phyloP scores from a whole-genome alignment of 2,329 filamentous ascomycete species.

The Lojkania enalia region DNA sequence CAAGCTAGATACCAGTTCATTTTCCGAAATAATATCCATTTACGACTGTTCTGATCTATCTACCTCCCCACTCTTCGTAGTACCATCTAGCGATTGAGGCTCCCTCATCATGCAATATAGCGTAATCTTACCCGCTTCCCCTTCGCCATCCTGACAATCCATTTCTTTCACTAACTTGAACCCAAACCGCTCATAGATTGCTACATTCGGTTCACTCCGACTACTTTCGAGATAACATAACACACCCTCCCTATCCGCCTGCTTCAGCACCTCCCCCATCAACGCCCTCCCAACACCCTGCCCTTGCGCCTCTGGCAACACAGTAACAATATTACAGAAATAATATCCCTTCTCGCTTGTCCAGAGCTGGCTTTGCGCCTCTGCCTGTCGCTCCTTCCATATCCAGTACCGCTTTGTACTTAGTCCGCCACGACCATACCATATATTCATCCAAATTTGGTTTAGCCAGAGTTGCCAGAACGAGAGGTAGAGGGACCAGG shows the following conservation, averaged over 20 bases:
- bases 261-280: conserved; percentile 64
- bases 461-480: conserved; percentile 67
- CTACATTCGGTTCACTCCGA: conserved; percentile 67
- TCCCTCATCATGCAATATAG: conserved; percentile 53
- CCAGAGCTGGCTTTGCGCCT: conserved; percentile 66
- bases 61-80: neutral
- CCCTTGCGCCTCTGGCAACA: conserved; percentile 66
- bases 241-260: conserved; percentile 66
- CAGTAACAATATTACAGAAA: conserved; percentile 76
- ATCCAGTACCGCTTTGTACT: conserved; percentile 71
- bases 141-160: conserved; percentile 66
- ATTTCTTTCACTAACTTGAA: conserved; percentile 68
- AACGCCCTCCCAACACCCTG: conserved; percentile 67
- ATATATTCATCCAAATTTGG: conserved; percentile 69
- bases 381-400: conserved; percentile 69
- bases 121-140: conserved; percentile 47
- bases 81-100: conserved; percentile 21
- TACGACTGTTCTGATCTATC: neutral
- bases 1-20: neutral
- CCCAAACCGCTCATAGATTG: conserved; percentile 71
- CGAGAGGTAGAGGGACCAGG: conserved; percentile 66
- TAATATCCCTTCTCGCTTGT: conserved; percentile 69
- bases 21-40: neutral
- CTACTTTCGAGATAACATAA: conserved; percentile 73
- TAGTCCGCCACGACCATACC: conserved; percentile 69